Conservation (phyloP, 192 early-diverging fungal species). For the Backusella mclennaniae region DNA sequence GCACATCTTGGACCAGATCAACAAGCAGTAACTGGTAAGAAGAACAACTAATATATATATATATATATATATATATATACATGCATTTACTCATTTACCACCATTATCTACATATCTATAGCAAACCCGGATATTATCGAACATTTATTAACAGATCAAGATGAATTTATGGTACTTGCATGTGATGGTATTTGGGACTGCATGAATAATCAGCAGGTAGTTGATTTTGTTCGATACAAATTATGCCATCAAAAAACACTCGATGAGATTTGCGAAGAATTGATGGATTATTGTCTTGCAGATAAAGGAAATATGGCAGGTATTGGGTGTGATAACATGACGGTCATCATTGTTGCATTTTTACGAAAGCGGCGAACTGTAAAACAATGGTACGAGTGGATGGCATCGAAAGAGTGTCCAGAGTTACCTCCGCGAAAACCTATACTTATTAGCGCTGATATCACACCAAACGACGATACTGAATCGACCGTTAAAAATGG, state of each 20-base stretch:
- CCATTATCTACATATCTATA: constrained; percentile 10
- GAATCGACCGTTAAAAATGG: background rate
- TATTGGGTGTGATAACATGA: constrained; percentile 99
- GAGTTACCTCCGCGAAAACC: background rate
- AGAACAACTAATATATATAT: background rate
- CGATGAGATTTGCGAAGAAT: constrained; percentile 73
- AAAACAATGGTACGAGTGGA: constrained; percentile 71
- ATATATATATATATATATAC: background rate
- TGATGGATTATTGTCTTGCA: constrained; percentile 92
- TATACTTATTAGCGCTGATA: background rate
- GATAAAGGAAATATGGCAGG: constrained; percentile 81
- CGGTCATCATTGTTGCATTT: constrained; percentile 87
- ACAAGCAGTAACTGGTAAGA: constrained; percentile 86
- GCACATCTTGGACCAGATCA: constrained; percentile 70
- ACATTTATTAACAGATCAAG: constrained; percentile 58
- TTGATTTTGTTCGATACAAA: constrained; percentile 79
- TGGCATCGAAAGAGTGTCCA: constrained; percentile 20
- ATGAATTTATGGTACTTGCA: constrained; percentile 94
- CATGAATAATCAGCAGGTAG: constrained; percentile 84
- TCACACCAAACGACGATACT: background rate
- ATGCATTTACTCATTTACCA: background rate
- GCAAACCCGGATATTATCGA: constrained; percentile 82
- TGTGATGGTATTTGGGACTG: constrained; percentile 99
- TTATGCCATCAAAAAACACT: constrained; percentile 63
- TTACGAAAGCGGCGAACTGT: constrained; percentile 65